Conservation (phyloP, 305 asterid genomes). For the Withania somnifera region DNA sequence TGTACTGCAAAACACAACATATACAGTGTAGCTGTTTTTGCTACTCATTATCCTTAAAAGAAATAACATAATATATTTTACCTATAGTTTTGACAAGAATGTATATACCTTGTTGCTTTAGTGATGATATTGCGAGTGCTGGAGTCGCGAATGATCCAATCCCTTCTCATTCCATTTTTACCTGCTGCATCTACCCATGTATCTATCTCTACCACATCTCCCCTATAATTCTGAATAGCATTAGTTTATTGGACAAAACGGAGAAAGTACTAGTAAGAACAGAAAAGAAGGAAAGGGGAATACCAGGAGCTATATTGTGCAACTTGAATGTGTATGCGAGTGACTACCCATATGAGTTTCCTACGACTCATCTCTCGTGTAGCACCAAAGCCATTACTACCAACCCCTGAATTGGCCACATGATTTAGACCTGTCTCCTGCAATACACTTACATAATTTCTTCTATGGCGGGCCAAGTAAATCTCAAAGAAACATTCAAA, state of each 20-base stretch:
- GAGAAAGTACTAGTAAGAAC: no score
- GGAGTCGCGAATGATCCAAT: constrained; percentile 68
- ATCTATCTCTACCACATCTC: constrained; percentile 77
- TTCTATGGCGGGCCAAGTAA: not conserved
- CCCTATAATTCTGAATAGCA: constrained; percentile 27
- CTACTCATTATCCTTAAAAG: not conserved
- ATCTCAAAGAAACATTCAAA: not conserved
- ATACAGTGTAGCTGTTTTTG: not conserved
- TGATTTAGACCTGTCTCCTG: constrained; percentile 89
- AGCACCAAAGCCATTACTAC: constrained; percentile 70
- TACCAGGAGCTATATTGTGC: constrained; percentile 72
- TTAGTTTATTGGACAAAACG: no score
- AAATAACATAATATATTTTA: not conserved
- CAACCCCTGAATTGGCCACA: constrained; percentile 62
- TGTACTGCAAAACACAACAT: constrained; percentile 31
- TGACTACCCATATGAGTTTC: constrained; percentile 85
- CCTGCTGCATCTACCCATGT: constrained; percentile 95
- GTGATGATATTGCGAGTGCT: constrained; percentile 46
- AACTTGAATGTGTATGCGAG: constrained; percentile 58
- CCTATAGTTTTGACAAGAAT: not conserved
- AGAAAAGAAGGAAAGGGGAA: not conserved
- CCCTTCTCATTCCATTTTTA: constrained; percentile 82
- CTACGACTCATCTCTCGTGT: constrained; percentile 72
- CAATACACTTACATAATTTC: not conserved
- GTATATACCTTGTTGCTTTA: constrained; percentile 49